Base-by-base conservation (phyloP, 345 rosid species). In the Linum trigynum region DNA sequence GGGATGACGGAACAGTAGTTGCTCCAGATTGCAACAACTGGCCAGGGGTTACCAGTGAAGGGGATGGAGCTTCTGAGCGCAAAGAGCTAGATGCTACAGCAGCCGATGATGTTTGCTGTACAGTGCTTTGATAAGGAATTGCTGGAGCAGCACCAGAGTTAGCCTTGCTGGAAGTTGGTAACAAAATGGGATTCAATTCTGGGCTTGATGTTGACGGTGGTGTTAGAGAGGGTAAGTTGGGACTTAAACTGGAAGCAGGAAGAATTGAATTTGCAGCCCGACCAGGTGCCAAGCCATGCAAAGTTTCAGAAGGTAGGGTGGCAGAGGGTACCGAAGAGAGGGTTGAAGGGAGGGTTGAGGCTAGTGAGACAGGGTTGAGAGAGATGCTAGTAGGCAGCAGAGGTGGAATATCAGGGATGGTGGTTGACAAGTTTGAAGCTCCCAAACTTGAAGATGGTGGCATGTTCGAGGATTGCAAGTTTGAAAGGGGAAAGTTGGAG, bases 31-130 rank as follows among this genome's bases (percentile, higher is more conserved):
- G 79, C 56, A 73, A 57, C 37, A 79, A 70, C 53, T 79, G 77
- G 41, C 77, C 82, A 0, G 79, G 82, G 38, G 79, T 79, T 16
- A 79, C 74, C 64, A 79, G 67, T 38, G 82, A 65, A 61, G 67
- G 79, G n/a, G 57, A 48, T 23, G 58, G 37, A 48, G 69, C 69
- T 41, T 79, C 83, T 38, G 59, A 65, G 36, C 63, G 57, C 63
- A 65, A 42, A 0, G 78, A 68, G 56, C 55, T 72, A 36, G 76
- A 62, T 36, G 66, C 42, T 66, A 65, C 68, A 12, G 38, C 38
- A 61, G 41, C 15, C 23, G 73, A 72, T 5, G 73, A 58, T 23
- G 55, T 14, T 55, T 75, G 7, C 57, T 76, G 71, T 23, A 74
- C 41, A 39, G 65, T 63, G 53, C 67, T 72, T 71, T 68, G 63